A percentile compares a stretch with the other conserved stretches of the same genome.
These are phyloP conservation scores for Yarrowia osloensis DNA, from an alignment of 805 yeast genomes.

Conservation along the genomic window DNA sequence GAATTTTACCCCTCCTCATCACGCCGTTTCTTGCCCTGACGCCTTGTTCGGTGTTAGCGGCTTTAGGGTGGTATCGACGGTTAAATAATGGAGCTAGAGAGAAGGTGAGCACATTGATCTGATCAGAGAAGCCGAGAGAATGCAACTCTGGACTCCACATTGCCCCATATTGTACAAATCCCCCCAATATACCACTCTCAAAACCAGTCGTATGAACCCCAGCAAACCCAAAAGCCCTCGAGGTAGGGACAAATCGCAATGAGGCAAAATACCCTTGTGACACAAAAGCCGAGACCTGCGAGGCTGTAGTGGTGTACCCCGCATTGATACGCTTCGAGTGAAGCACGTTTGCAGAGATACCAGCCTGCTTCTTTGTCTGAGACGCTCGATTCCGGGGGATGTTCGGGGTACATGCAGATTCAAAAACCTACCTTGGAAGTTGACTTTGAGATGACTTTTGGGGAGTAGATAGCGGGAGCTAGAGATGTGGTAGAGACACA, in stretches of 20 bases:
- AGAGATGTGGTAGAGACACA: neutral
- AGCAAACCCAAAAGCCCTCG: neutral
- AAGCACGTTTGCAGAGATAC: neutral
- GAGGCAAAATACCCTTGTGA: neutral
- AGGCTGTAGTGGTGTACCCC: neutral
- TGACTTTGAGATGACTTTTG: neutral
- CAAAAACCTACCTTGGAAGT: slow-evolving; percentile 7
- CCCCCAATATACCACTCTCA: neutral
- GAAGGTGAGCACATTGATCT: neutral
- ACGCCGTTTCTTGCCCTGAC: slow-evolving; percentile 26
- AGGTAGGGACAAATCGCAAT: neutral
- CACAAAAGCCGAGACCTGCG: neutral
- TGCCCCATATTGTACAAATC: neutral
- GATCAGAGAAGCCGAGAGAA: neutral
- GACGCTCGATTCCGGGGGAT: slow-evolving; percentile 3
- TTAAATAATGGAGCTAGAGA: neutral
- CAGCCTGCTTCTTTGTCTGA: neutral
- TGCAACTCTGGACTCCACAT: neutral
- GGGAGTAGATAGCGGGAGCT: neutral
- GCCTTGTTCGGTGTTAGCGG: slow-evolving; percentile 15
- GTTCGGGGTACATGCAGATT: slow-evolving; percentile 13
- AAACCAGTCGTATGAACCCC: neutral
- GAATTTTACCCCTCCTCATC: slow-evolving; percentile 6
- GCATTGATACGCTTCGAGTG: neutral
- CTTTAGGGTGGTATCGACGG: neutral